Conservation (phyloP, 1,139 yeast species). For the Pichia sp. region DNA sequence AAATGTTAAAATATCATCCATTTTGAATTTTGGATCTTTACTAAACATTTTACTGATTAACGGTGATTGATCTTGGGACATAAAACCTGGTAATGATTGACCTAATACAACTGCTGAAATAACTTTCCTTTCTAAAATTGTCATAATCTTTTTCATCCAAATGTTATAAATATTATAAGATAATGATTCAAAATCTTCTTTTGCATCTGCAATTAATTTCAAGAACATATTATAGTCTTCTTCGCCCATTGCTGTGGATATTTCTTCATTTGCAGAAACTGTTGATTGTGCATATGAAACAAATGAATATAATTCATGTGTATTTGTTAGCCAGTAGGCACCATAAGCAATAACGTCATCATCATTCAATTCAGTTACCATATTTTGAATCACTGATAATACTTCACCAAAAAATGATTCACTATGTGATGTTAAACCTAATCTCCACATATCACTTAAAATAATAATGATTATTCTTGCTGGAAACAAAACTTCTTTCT, state of each 20-base stretch:
- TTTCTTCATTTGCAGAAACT: constrained; percentile 72
- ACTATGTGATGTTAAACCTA: constrained; percentile 87
- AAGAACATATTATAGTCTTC: constrained; percentile 87
- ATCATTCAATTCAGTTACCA: constrained; percentile 64
- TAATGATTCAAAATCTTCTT: constrained; percentile 88
- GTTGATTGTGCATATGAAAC: constrained; percentile 91
- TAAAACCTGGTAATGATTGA: constrained; percentile 93
- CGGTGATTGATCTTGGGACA: constrained; percentile 83
- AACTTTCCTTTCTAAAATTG: constrained; percentile 84
- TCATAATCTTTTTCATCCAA: constrained; percentile 96
- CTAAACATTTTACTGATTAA: constrained; percentile 79
- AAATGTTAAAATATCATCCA: constrained; percentile 91
- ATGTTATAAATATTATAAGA: constrained; percentile 92
- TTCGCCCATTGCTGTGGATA: constrained; percentile 80
- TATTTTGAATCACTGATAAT: constrained; percentile 77
- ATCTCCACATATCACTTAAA: constrained; percentile 96
- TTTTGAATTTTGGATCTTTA: constrained; percentile 58
- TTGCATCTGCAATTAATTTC: constrained; percentile 83
- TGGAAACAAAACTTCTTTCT: constrained; percentile 93
- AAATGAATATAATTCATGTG: constrained; percentile 91
- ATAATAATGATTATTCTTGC: constrained; percentile 91
- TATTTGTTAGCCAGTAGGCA: constrained; percentile 96
- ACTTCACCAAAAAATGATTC: constrained; percentile 90
- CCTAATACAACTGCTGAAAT: constrained; percentile 91
- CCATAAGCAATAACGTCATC: constrained; percentile 89